These are phyloP conservation scores for Kwoniella mangroviensis DNA, from an alignment of 768 basidiomycete species.

Conservation along the genomic window DNA sequence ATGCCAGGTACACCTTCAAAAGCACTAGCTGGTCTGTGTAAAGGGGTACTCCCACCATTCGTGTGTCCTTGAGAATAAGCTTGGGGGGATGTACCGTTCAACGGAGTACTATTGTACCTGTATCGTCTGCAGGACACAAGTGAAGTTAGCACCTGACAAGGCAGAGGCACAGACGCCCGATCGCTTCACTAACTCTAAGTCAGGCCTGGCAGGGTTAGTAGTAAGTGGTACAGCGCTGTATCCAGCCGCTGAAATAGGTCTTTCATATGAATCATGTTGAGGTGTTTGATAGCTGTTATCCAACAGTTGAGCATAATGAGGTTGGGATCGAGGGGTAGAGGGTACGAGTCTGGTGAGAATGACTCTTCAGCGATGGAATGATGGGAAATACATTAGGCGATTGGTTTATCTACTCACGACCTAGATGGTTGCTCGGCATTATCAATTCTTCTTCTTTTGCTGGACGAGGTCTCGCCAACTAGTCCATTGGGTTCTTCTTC, in stretches of 20 bases:
- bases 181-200: slow-evolving; percentile 3
- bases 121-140: too few species aligned
- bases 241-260: neutral
- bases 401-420: neutral
- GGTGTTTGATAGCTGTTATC: neutral
- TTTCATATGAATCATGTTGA: neutral
- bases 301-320: neutral
- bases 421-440: neutral
- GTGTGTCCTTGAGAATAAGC: slow-evolving; percentile 7
- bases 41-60: neutral
- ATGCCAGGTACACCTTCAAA: neutral
- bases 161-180: too few species aligned
- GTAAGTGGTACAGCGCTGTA: neutral
- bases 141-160: too few species aligned
- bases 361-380: neutral
- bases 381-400: neutral
- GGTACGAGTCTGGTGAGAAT: neutral
- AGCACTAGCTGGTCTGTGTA: neutral
- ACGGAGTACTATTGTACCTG: slow-evolving; percentile 6
- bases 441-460: slow-evolving; percentile 6
- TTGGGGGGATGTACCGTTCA: neutral
- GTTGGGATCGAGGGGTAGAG: neutral
- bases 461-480: neutral
- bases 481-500: neutral
- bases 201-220: neutral